phyloP scores from a whole-genome alignment of 2,329 filamentous ascomycete genomes.

The Pyrenophora teres region DNA sequence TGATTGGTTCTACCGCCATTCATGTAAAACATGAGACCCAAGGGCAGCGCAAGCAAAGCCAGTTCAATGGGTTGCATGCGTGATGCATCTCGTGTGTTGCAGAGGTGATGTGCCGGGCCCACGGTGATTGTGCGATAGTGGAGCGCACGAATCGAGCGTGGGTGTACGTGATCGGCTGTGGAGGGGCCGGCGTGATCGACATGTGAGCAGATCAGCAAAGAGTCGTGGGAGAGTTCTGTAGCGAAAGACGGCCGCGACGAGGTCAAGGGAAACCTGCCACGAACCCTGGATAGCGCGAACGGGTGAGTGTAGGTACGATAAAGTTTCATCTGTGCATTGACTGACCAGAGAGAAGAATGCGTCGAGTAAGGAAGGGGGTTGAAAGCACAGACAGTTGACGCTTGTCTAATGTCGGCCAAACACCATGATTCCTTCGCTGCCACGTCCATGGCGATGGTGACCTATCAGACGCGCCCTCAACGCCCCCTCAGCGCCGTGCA shows the following conservation, averaged over 20 bases:
- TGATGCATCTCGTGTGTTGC: neutral
- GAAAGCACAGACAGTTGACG: too few species aligned
- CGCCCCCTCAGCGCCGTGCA: neutral
- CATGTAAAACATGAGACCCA: constrained; percentile 2
- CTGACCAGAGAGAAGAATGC: neutral
- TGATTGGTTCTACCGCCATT: constrained; percentile 4
- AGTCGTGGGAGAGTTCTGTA: neutral
- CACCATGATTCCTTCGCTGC: neutral
- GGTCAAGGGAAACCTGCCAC: neutral
- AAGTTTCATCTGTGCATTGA: too few species aligned
- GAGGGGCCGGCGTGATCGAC: constrained; percentile 14
- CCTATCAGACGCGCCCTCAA: neutral
- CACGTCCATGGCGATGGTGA: neutral
- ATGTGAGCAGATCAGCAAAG: neutral
- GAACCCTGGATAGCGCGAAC: neutral
- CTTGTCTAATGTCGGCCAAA: neutral
- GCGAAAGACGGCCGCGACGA: neutral
- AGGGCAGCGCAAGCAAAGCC: constrained; percentile 1
- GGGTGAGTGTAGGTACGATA: too few species aligned
- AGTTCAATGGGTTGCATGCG: neutral
- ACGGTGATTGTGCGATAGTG: neutral
- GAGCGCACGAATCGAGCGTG: neutral
- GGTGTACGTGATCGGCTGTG: constrained; percentile 6
- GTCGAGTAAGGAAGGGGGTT: neutral
- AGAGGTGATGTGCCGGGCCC: neutral